A percentile compares a stretch with the other conserved stretches of the same genome.
Evolutionary conservation across 805 yeast species (phyloP).

Genomic region (Tetrapisispora taiwanensis): DNA sequence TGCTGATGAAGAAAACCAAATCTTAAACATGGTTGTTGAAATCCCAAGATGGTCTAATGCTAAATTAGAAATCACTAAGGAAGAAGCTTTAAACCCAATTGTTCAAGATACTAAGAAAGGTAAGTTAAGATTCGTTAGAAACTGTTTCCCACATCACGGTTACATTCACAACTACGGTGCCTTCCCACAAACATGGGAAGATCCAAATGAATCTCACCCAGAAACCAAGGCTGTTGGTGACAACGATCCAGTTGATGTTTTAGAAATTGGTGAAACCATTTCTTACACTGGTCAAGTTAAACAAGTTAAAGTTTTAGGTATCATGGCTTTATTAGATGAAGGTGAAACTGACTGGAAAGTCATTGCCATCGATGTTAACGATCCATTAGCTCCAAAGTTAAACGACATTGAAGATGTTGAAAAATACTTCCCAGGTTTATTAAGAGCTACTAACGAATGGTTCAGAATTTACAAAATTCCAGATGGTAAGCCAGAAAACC

Average conservation of each 20-base stretch:
- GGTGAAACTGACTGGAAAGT: conserved; percentile 91
- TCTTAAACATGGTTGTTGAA: conserved; percentile 87
- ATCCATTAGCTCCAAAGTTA: conserved; percentile 80
- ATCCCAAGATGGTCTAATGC: conserved; percentile 99
- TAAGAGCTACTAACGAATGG: conserved; percentile 95
- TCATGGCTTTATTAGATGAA: conserved; percentile 88
- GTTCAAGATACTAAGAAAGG: conserved; percentile 97
- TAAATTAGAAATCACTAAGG: conserved; percentile 89
- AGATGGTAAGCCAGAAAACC: conserved; percentile 94
- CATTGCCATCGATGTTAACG: conserved; percentile 77
- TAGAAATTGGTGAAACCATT: conserved; percentile 67
- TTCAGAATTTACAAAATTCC: conserved; percentile 96
- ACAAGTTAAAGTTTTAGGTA: conserved; percentile 87
- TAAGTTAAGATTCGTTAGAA: conserved; percentile 87
- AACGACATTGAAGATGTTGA: conserved; percentile 88
- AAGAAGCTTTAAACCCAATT: conserved; percentile 78
- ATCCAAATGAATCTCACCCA: conserved; percentile 52
- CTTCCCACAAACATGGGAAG: conserved; percentile 91
- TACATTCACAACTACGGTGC: conserved; percentile 98
- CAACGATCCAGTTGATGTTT: conserved; percentile 78
- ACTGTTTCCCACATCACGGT: conserved; percentile 98
- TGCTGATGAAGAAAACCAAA: conserved; percentile 86
- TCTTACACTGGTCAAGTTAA: conserved; percentile 63
- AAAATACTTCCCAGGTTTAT: conserved; percentile 79
- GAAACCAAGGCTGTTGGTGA: conserved; percentile 67